Evolutionary conservation across 768 basidiomycete species (phyloP).

Genomic region (Roridomyces roridus): DNA sequence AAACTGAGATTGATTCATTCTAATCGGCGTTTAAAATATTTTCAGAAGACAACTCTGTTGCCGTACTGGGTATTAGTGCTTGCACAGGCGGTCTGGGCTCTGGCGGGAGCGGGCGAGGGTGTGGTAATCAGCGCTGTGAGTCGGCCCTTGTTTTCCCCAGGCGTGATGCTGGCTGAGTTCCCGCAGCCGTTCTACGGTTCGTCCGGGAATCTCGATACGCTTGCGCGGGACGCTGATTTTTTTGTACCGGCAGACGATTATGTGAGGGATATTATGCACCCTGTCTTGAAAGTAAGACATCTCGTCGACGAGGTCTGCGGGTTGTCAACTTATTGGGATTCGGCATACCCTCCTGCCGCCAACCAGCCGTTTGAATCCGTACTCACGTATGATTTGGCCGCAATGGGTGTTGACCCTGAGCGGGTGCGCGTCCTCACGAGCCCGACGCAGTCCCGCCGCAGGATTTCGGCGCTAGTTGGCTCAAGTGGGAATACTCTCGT

Average conservation of each 20-base stretch:
- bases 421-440: slow-evolving; percentile 35
- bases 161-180: not conserved
- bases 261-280: slow-evolving; percentile 21
- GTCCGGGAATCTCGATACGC: not conserved
- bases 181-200: slow-evolving; percentile 21
- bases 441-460: too few species aligned
- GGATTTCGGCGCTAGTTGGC: slow-evolving; percentile 35
- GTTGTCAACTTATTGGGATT: slow-evolving; percentile 27
- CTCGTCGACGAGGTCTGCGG: slow-evolving; percentile 38
- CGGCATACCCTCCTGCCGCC: slow-evolving; percentile 23
- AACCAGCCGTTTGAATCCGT: slow-evolving; percentile 26
- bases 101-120: slow-evolving; percentile 12
- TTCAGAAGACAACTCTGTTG: slow-evolving; percentile 19
- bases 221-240: not conserved
- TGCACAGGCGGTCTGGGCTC: slow-evolving; percentile 21
- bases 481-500: slow-evolving; percentile 17
- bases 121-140: slow-evolving; percentile 21
- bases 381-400: slow-evolving; percentile 28
- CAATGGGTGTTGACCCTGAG: slow-evolving; percentile 25
- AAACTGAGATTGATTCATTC: too few species aligned
- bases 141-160: not conserved
- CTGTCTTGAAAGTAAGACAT: slow-evolving; percentile 27
- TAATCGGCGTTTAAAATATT: too few species aligned
- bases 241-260: slow-evolving; percentile 15
- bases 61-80: slow-evolving; percentile 17